Evolutionary conservation across 192 early-diverging fungal genomes (phyloP), one percentile per base, ranked within the genome.

Genomic region (Coemansia sp.): DNA sequence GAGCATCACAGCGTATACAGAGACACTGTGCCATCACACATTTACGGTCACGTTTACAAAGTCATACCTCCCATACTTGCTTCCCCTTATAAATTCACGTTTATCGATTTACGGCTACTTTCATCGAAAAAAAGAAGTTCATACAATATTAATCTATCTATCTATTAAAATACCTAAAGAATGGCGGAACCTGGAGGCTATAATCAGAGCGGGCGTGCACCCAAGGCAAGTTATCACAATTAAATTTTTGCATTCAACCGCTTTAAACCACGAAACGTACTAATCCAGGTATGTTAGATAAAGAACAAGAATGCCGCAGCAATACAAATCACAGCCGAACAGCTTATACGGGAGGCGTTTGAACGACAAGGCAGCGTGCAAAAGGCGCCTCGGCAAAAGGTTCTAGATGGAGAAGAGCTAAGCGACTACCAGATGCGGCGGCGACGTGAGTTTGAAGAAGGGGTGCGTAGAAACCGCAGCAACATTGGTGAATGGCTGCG

Each of bases 271-370:
- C 23, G 55, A 85, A 28, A 19, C 23, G 19, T 31, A 28, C 3
- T 18, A 15, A 28, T 14, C 3, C 6, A 35, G 1, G 3, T 7
- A 1, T 31, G 40, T 55, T 55, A 55, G 89, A 93, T 97, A 70
- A 96, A 96, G 72, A 97, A 99, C 81, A 99, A 99, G 82, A 95
- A 89, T 75, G 87, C 97, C 2, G 94, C 94, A n/a, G 84, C 88
- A 6, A 83, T 97, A 14, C 97, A 99, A 72, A 99, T 99, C 72
- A 98, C 95, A 18, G 97, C 97, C 12, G 97, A 99, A 80, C 97
- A 99, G 79, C 90, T 99, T 44, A 85, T 99, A 21, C 86, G 93
- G 35, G 97, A 99, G 68, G 91, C 94, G 11, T 88, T 91, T 59
- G 92, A 93, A 52, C 86, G 89, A 70, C 84, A 55, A 61, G 84